A percentile compares a stretch with the other conserved stretches of the same genome.
Conservation (phyloP, 148 eudicot species). For the Fagopyrum esculentum region DNA sequence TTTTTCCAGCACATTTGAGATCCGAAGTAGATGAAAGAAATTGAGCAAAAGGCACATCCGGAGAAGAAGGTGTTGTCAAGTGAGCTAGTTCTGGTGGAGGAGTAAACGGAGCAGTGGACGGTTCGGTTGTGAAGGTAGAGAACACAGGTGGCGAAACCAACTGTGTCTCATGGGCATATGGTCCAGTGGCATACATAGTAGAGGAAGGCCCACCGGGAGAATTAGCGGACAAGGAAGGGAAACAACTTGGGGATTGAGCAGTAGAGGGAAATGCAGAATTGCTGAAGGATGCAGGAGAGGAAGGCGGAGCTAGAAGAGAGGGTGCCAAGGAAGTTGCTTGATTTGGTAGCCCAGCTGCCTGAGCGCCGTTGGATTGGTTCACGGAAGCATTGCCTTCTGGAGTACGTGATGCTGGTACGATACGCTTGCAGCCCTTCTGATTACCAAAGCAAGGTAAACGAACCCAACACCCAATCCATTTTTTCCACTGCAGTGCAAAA, state of each 20-base stretch:
- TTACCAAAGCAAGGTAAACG: slow-evolving; percentile 70
- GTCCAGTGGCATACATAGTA: slow-evolving; percentile 84
- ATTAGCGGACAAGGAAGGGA: slow-evolving; percentile 56
- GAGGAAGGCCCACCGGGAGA: slow-evolving; percentile 85
- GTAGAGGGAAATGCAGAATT: slow-evolving; percentile 89
- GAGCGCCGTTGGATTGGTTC: slow-evolving; percentile 68
- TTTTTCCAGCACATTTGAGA: slow-evolving; percentile 45
- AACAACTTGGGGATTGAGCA: slow-evolving; percentile 81
- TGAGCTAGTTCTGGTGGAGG: slow-evolving; percentile 97
- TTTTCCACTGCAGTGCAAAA: slow-evolving; percentile 47
- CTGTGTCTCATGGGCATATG: slow-evolving; percentile 93
- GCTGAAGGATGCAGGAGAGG: slow-evolving; percentile 90
- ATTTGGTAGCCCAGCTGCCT: slow-evolving; percentile 42
- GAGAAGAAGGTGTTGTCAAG: slow-evolving; percentile 96
- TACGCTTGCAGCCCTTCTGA: slow-evolving; percentile 80
- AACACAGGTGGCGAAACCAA: slow-evolving; percentile 95
- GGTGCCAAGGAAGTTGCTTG: slow-evolving; percentile 57
- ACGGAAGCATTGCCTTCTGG: slow-evolving; percentile 53
- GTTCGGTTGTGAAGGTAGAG: slow-evolving; percentile 92
- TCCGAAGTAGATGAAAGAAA: slow-evolving; percentile 67
- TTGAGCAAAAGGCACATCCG: slow-evolving; percentile 93
- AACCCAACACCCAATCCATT: slow-evolving; percentile 87
- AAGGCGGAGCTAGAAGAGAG: slow-evolving; percentile 91
- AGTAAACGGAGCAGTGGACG: slow-evolving; percentile 95
- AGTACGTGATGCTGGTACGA: slow-evolving; percentile 85